phyloP scores from a whole-genome alignment of 306 rosid genomes.

The Citrullus amarus region DNA sequence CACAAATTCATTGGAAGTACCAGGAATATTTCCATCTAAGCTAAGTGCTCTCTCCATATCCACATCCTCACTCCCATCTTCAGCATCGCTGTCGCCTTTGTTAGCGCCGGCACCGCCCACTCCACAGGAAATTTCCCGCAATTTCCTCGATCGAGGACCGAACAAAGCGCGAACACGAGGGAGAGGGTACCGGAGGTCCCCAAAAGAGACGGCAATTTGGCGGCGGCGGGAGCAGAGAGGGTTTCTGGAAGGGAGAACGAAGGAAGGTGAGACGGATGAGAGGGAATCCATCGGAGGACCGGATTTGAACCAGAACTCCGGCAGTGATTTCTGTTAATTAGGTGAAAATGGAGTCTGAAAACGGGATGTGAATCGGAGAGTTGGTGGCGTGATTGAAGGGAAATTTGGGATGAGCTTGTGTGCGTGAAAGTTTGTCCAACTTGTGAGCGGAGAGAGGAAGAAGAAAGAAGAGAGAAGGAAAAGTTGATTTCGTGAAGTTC shows the following conservation, averaged over 20 bases:
- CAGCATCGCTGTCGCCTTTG: constrained; percentile 10
- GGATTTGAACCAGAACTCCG: neutral
- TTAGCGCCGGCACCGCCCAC: constrained; percentile 13
- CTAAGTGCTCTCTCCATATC: constrained; percentile 68
- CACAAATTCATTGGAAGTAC: constrained; percentile 64
- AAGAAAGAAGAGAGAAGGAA: constrained; percentile 12
- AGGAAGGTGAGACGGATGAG: constrained; percentile 58
- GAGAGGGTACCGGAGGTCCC: constrained; percentile 3
- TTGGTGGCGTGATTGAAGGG: neutral
- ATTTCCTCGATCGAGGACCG: constrained; percentile 7
- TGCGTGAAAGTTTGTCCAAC: constrained; percentile 14
- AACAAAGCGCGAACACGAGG: constrained; percentile 14
- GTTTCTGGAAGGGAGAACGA: constrained; percentile 47
- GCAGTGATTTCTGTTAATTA: neutral
- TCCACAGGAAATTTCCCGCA: constrained; percentile 20
- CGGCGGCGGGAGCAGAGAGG: constrained; percentile 26
- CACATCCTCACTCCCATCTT: neutral
- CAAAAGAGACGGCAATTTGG: constrained; percentile 17
- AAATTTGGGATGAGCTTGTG: neutral
- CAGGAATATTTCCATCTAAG: constrained; percentile 72
- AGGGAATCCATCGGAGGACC: constrained; percentile 63
- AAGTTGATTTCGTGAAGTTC: constrained; percentile 2
- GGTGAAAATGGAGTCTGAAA: neutral
- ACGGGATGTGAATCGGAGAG: neutral
- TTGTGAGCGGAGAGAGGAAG: neutral